phyloP scores from a whole-genome alignment of 352 stramenopile genomes.

The Globisporangium megalacanthum region DNA sequence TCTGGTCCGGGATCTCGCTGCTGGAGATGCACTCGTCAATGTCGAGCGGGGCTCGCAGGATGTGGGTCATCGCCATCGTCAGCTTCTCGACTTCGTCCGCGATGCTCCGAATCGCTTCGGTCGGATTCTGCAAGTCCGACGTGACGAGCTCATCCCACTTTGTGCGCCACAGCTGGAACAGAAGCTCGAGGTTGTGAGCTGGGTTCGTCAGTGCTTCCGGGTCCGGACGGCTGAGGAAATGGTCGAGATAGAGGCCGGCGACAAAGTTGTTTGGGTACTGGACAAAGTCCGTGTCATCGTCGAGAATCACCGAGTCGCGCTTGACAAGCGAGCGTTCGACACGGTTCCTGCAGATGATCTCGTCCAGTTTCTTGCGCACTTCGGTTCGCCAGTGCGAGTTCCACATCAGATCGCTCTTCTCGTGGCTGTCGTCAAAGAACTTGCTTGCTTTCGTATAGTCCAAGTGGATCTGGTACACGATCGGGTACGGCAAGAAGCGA shows the following conservation, averaged over 20 bases:
- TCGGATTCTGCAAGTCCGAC: constrained; percentile 56
- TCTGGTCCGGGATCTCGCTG: constrained; percentile 60
- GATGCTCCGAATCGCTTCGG: constrained; percentile 39
- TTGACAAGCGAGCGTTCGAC: constrained; percentile 68
- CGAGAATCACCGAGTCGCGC: constrained; percentile 67
- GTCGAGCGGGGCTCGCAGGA: constrained; percentile 52
- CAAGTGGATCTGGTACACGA: constrained; percentile 81
- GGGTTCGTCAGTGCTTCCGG: constrained; percentile 70
- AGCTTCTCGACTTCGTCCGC: constrained; percentile 61
- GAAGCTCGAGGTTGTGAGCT: constrained; percentile 69
- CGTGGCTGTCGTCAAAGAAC: constrained; percentile 82
- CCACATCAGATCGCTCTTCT: constrained; percentile 83
- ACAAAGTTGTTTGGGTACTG: constrained; percentile 60
- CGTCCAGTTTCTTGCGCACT: constrained; percentile 69
- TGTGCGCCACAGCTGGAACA: constrained; percentile 70
- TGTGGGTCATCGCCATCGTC: constrained; percentile 64
- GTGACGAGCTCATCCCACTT: constrained; percentile 49
- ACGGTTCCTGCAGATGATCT: constrained; percentile 76
- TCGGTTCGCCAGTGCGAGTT: constrained; percentile 71
- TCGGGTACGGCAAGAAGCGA: constrained; percentile 70
- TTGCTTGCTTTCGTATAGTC: constrained; percentile 61
- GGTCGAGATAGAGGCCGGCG: constrained; percentile 66
- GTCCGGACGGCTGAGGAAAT: constrained; percentile 65
- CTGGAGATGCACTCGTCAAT: constrained; percentile 70
- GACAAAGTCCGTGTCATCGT: constrained; percentile 62